Percentiles rank a stretch among this genome's conserved stretches.
Conservation (phyloP, 2,329 filamentous ascomycete genomes). For the Colletotrichum noveboracense region DNA sequence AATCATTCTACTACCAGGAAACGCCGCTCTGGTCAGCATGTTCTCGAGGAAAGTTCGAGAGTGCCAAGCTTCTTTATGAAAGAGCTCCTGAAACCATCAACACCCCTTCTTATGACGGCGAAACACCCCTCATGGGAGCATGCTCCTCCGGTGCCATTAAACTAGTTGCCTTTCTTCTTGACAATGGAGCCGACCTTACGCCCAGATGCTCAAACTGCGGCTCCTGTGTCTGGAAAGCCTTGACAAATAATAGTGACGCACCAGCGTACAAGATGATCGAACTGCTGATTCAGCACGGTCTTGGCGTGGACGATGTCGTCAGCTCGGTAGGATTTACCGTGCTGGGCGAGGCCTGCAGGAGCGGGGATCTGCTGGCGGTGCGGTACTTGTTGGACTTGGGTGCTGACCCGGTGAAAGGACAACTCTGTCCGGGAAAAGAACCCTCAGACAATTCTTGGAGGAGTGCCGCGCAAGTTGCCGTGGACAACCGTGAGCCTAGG, state of each 20-base stretch:
- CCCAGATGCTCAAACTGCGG: background rate
- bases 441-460: constrained; percentile 11
- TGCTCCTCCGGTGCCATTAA: constrained; percentile 16
- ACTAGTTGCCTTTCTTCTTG: constrained; percentile 23
- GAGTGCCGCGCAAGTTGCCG: constrained; percentile 19
- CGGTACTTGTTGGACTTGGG: constrained; percentile 25
- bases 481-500: background rate
- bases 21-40: constrained; percentile 26
- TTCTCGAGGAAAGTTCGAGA: constrained; percentile 3
- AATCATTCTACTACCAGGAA: constrained; percentile 16
- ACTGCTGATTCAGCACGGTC: constrained; percentile 21
- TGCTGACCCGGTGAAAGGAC: constrained; percentile 23
- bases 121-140: constrained; percentile 23
- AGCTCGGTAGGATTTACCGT: constrained; percentile 18
- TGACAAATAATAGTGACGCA: background rate
- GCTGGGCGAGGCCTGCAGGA: constrained; percentile 22
- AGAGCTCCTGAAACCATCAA: constrained; percentile 25
- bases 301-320: constrained; percentile 24
- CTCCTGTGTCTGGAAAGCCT: constrained; percentile 17
- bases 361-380: constrained; percentile 19
- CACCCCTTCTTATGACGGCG: background rate
- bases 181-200: constrained; percentile 23
- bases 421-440: background rate
- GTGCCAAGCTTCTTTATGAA: constrained; percentile 22
- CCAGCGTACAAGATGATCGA: constrained; percentile 16